phyloP scores from a whole-genome alignment of 192 early-diverging fungal species.

The Podila horticola region DNA sequence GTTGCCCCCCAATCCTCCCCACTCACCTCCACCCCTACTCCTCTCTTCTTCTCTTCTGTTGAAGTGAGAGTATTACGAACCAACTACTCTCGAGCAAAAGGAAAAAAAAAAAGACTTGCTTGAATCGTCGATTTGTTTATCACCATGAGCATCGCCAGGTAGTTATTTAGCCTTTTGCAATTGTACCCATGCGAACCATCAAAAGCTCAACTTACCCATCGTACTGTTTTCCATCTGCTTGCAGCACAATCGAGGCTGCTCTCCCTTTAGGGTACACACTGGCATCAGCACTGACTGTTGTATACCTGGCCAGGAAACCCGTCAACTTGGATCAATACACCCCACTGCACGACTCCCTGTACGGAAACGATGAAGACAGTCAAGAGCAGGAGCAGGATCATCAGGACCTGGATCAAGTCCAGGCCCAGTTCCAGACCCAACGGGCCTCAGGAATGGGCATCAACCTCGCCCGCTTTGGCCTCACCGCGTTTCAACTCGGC shows the following conservation, averaged over 20 bases:
- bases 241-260: neutral
- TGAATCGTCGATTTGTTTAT: too few species aligned
- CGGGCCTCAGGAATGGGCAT: conserved; percentile 28
- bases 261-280: neutral
- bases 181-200: too few species aligned
- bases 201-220: too few species aligned
- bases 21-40: neutral
- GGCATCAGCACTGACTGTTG: neutral
- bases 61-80: too few species aligned
- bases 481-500: conserved; percentile 32
- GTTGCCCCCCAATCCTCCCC: neutral
- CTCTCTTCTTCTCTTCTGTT: neutral
- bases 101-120: too few species aligned
- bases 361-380: conserved; percentile 7
- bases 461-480: conserved; percentile 37
- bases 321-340: conserved; percentile 5
- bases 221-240: too few species aligned
- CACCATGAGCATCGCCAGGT: too few species aligned
- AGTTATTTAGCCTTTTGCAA: too few species aligned
- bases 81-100: too few species aligned
- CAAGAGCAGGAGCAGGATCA: neutral
- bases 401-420: conserved; percentile 8
- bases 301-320: neutral
- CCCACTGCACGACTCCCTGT: conserved; percentile 17
- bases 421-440: conserved; percentile 33